phyloP scores from a whole-genome alignment of 768 basidiomycete species.

The Russula sp. region DNA sequence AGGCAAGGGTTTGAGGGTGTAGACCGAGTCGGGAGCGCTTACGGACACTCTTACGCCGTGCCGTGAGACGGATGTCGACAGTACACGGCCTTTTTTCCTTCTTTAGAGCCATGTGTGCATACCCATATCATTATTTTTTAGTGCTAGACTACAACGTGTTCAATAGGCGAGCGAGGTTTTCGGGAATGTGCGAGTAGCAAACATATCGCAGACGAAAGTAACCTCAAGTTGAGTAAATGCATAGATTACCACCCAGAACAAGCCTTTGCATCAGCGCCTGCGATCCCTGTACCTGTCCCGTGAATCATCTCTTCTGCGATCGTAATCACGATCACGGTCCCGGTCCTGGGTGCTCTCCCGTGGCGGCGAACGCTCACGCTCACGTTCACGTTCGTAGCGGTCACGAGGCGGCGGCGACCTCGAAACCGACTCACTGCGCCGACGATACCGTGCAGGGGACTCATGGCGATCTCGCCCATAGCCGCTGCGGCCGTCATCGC shows the following conservation, averaged over 20 bases:
- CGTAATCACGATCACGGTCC: slow-evolving; percentile 10
- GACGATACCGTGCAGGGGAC: slow-evolving; percentile 11
- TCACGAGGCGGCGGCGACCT: slow-evolving; percentile 17
- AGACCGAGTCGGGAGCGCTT: too few species aligned
- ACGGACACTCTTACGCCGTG: not conserved
- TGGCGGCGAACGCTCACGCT: slow-evolving; percentile 9
- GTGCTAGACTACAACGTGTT: not conserved
- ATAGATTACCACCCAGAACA: not conserved
- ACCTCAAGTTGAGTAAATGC: not conserved
- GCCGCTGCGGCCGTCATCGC: slow-evolving; percentile 2
- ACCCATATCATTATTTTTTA: not conserved
- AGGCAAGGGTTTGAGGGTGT: too few species aligned
- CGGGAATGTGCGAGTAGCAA: not conserved
- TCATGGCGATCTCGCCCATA: slow-evolving; percentile 7
- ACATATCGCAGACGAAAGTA: not conserved
- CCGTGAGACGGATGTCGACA: not conserved
- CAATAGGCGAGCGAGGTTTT: not conserved
- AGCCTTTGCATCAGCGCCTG: slow-evolving; percentile 1
- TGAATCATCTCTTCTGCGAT: slow-evolving; percentile 20
- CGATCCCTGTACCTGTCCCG: slow-evolving; percentile 20
- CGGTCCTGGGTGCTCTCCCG: slow-evolving; percentile 10
- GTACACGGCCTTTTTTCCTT: not conserved
- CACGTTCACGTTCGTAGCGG: slow-evolving; percentile 7
- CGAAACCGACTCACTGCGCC: slow-evolving; percentile 18
- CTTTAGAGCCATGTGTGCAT: not conserved